Evolutionary conservation across 495 filamentous ascomycete species (phyloP).

Genomic region (Entonaema liquescens): DNA sequence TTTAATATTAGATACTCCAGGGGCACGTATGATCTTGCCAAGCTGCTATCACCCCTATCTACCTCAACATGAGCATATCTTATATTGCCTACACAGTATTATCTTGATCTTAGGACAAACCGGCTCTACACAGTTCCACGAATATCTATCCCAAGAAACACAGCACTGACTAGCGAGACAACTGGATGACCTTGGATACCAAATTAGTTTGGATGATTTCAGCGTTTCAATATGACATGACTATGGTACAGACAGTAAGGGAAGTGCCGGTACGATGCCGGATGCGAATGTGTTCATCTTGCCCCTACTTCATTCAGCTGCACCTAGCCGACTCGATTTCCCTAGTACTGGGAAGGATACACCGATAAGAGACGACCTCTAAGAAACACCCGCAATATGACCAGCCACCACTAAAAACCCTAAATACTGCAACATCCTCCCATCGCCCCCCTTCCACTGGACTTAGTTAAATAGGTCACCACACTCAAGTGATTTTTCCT

Average conservation of each 20-base stretch:
- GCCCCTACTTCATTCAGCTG: conserved; percentile 36
- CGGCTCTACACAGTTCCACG: neutral
- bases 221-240: conserved; percentile 49
- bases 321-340: conserved; percentile 29
- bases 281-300: conserved; percentile 42
- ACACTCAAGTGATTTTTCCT: conserved; percentile 28
- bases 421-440: conserved; percentile 19
- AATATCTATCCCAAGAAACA: neutral
- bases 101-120: neutral
- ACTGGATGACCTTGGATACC: neutral
- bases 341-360: conserved; percentile 6
- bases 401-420: conserved; percentile 31
- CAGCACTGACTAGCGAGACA: neutral
- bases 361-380: conserved; percentile 22
- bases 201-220: conserved; percentile 43
- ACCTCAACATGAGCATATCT: neutral
- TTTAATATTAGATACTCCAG: too few species aligned
- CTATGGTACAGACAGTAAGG: conserved; percentile 49
- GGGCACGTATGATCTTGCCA: too few species aligned
- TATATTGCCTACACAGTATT: neutral
- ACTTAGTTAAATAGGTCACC: conserved; percentile 22
- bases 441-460: conserved; percentile 22
- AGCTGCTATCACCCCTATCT: too few species aligned
- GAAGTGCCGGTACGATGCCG: conserved; percentile 42
- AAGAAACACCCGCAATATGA: conserved; percentile 28